Base-by-base conservation (phyloP, 2,329 filamentous ascomycete species). In the Epichloe sp. region DNA sequence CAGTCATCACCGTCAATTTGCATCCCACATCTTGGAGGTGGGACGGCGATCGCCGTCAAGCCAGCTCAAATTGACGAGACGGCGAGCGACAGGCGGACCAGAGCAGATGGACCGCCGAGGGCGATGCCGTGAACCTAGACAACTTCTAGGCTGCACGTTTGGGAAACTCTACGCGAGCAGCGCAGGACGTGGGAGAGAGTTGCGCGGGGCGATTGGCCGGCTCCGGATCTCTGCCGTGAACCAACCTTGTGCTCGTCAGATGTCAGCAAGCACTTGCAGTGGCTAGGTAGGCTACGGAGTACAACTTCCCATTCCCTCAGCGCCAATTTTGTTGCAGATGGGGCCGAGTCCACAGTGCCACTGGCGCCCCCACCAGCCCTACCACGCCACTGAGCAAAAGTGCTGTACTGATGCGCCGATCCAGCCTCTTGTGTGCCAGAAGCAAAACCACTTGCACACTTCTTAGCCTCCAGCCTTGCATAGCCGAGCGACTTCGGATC, bases 211-310 rank as follows among this genome's bases (percentile, higher is more conserved):
- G 36, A 45, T 41, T 47, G 49, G 38, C 49, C 41, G 46, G 45
- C 40, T 48, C 51, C 51, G 51, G 43, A 48, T 50, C 40, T 53
- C 44, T 44, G 48, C 51, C 44, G 48, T 19, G 37, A 26, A 14
- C 46, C 47, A 40, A 49, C 46, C 48, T 42, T 48, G 52, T 51
- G 48, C 48, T 44, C 34, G 31, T 44, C 52, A 51, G 19, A 38
- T 48, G 48, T 51, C 45, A 53, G 45, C 45, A 43, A 23, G 21
- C 37, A 31, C 26, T 8, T 31, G 26, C 26, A 31, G 38, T 36
- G 40, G 41, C 34, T 44, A 36, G 11, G 11, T 15, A 14, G 11
- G 36, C 36, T 1, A 15, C 36, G 15, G 36, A 37, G 15, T 10
- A 26, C 43, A 34, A 41, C 40, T 42, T 42, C 11, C 15, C 14